A percentile compares a stretch with the other conserved stretches of the same genome.
Evolutionary conservation across 306 rosid species (phyloP).

Genomic region (Begonia fuchsioides): DNA sequence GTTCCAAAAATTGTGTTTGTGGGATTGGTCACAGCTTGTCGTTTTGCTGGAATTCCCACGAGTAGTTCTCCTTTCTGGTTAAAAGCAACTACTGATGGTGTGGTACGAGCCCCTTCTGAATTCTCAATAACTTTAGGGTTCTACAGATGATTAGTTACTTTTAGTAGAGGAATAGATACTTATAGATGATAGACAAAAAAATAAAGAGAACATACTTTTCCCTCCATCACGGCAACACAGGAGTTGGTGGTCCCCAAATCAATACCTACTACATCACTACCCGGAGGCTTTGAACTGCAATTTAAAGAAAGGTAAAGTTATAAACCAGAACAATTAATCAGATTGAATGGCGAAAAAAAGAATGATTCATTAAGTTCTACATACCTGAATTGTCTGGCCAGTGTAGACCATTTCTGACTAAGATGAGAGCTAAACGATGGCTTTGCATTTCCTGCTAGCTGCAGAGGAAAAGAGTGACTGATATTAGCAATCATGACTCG

Average conservation of each 20-base stretch:
- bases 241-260: constrained; percentile 96
- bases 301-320: background rate
- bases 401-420: constrained; percentile 43
- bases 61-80: constrained; percentile 84
- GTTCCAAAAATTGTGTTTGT: constrained; percentile 73
- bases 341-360: background rate
- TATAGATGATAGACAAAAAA: no score
- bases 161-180: no score
- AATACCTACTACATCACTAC: constrained; percentile 74
- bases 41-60: constrained; percentile 96
- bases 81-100: constrained; percentile 91
- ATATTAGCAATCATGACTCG: no score
- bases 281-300: constrained; percentile 66
- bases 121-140: constrained; percentile 79
- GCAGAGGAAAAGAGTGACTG: background rate
- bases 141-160: constrained; percentile 13
- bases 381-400: constrained; percentile 77
- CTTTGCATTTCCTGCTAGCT: constrained; percentile 39
- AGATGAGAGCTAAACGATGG: constrained; percentile 24
- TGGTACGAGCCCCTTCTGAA: constrained; percentile 80
- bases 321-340: background rate
- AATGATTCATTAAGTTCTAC: background rate
- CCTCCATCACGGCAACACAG: constrained; percentile 88
- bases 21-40: constrained; percentile 89
- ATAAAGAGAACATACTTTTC: constrained; percentile 30